These are phyloP conservation scores for Glycine soja DNA, from an alignment of 306 rosid genomes.

Conservation along the genomic window DNA sequence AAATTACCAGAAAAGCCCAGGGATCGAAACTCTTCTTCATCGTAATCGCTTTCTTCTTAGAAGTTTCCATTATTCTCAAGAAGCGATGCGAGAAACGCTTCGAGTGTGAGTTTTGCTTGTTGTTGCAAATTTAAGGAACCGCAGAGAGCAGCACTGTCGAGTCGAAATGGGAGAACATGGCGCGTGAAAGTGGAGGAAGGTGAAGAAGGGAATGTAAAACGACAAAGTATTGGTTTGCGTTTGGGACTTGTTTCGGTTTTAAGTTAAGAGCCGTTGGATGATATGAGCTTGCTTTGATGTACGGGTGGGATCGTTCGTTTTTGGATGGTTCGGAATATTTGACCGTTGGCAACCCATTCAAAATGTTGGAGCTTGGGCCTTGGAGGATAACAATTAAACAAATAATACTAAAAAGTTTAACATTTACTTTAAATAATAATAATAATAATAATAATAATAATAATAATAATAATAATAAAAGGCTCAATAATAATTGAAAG, in stretches of 20 bases:
- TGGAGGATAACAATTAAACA: too few relatives aligned
- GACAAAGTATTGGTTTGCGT: constrained; percentile 14
- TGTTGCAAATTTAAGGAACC: neutral
- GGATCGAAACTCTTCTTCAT: constrained; percentile 51
- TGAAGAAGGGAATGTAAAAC: neutral
- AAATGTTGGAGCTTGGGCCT: constrained; percentile 18
- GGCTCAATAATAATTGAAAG: too few relatives aligned
- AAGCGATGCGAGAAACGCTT: neutral
- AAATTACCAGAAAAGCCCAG: constrained; percentile 81
- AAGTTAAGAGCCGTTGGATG: constrained; percentile 31
- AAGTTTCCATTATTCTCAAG: constrained; percentile 29
- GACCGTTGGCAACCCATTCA: constrained; percentile 53
- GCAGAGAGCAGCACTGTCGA: neutral
- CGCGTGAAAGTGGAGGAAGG: neutral
- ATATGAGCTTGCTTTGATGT: neutral
- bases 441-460: too few relatives aligned
- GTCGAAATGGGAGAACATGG: constrained; percentile 12
- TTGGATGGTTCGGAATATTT: constrained; percentile 29
- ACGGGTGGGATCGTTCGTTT: neutral
- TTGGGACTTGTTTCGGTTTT: neutral
- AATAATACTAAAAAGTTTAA: too few relatives aligned
- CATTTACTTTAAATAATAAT: too few relatives aligned
- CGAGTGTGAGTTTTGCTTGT: neutral
- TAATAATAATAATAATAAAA: too few relatives aligned
- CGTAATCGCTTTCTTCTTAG: constrained; percentile 39